These are phyloP conservation scores for Cubamyces sp. DNA, from an alignment of 768 basidiomycete species.

Conservation along the genomic window DNA sequence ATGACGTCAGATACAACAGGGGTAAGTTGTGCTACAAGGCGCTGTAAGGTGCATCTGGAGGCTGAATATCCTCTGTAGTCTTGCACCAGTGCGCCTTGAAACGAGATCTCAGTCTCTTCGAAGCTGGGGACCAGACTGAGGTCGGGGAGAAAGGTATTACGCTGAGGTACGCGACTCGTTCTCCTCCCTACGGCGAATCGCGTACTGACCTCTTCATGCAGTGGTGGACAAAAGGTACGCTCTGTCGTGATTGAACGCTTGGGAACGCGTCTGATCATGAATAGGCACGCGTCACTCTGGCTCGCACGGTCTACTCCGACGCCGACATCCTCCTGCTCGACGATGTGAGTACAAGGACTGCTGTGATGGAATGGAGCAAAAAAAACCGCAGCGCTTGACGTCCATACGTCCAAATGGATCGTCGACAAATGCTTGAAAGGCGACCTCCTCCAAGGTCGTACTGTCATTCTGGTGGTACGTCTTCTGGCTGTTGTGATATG, in stretches of 20 bases:
- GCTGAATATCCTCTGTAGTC: conserved; percentile 27
- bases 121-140: conserved; percentile 55
- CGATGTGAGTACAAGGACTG: conserved; percentile 32
- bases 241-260: neutral
- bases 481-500: neutral
- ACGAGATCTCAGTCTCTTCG: conserved; percentile 50
- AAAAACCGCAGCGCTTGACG: conserved; percentile 55
- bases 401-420: conserved; percentile 53
- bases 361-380: conserved; percentile 45
- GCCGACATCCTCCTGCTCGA: conserved; percentile 44
- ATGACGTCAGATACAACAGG: conserved; percentile 33
- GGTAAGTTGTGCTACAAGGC: conserved; percentile 6
- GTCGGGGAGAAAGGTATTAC: conserved; percentile 65
- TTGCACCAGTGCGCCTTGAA: conserved; percentile 44
- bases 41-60: neutral
- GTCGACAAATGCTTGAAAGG: conserved; percentile 46
- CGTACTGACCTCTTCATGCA: conserved; percentile 5
- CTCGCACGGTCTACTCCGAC: conserved; percentile 45
- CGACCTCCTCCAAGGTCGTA: conserved; percentile 47
- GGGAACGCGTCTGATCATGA: neutral
- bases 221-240: conserved; percentile 50
- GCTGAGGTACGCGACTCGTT: conserved; percentile 34
- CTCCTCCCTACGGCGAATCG: too few species aligned
- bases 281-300: conserved; percentile 44
- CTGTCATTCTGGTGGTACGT: conserved; percentile 50